Evolutionary conservation across 2,329 filamentous ascomycete species (phyloP).

Genomic region (Colletotrichum sp.): DNA sequence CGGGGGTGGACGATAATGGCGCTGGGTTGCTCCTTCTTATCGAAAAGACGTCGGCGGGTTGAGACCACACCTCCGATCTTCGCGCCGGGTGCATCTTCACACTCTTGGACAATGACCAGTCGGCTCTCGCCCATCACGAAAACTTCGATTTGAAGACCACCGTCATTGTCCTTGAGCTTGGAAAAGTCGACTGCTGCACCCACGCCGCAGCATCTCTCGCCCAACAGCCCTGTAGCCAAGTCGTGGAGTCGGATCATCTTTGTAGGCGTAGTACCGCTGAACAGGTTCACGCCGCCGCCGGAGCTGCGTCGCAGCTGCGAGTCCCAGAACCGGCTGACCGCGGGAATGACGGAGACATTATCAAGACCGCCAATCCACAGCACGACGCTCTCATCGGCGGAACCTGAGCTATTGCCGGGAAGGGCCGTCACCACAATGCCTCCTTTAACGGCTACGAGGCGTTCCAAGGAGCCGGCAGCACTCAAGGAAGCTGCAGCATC

Average conservation of each 20-base stretch:
- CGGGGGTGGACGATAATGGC: constrained; percentile 63
- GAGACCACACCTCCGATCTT: constrained; percentile 41
- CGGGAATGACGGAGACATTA: constrained; percentile 62
- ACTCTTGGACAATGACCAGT: constrained; percentile 59
- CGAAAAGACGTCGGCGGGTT: constrained; percentile 32
- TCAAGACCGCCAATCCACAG: constrained; percentile 63
- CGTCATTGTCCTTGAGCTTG: constrained; percentile 32
- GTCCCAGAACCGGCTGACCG: constrained; percentile 63
- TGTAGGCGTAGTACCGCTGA: constrained; percentile 58
- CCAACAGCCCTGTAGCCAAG: constrained; percentile 57
- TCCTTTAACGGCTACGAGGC: constrained; percentile 55
- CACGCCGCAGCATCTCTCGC: constrained; percentile 61
- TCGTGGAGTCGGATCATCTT: constrained; percentile 62
- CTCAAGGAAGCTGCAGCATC: constrained; percentile 53
- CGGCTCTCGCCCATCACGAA: constrained; percentile 61
- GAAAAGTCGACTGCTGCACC: constrained; percentile 45
- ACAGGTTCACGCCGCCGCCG: constrained; percentile 59
- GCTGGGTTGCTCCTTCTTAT: constrained; percentile 42
- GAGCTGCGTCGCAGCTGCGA: constrained; percentile 58
- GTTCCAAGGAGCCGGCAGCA: constrained; percentile 51
- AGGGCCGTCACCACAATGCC: constrained; percentile 56
- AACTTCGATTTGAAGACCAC: constrained; percentile 56
- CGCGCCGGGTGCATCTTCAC: constrained; percentile 51
- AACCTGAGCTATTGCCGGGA: constrained; percentile 42
- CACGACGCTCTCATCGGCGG: constrained; percentile 58